Evolutionary conservation across 2,329 filamentous ascomycete species (phyloP), one percentile per base, ranked within the genome.

Genomic region (Colletotrichum sp.): DNA sequence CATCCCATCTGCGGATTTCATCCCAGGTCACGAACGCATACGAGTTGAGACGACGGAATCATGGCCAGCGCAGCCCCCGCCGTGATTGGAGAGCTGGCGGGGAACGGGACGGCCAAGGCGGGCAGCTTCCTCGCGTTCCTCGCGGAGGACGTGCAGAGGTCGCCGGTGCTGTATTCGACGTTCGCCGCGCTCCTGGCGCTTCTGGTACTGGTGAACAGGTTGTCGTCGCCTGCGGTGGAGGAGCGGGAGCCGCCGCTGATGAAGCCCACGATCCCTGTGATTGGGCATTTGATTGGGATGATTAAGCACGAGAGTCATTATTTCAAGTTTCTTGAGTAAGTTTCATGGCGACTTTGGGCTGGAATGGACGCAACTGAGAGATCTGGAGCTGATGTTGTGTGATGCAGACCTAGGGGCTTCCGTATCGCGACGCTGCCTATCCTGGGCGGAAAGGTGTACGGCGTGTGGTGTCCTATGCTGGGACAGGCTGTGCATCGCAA

Each of bases 241-340:
- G 80, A 82, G 7, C 80, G 81, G 63, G 88, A 90, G 74, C 88
- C 88, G 10, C 86, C 87, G 7, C 70, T 85, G 2, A 49, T 89
- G 44, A 83, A 83, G 32, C 81, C 86, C 6, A 80, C 66, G n/a
- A 82, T 90, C 32, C 88, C 88, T 1, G 80, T 86, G 44, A 78
- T 89, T 55, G 88, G 88, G 2, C 88, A 90, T 76, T 80, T 89
- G 28, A 78, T 90, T 34, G 85, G 86, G 9, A 82, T 89, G 79
- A 78, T 88, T 30, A 77, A 81, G 66, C 79, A 83, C 63, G 83
- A 85, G 69, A 79, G 82, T 57, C 79, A 81, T 62, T 89, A 88
- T 67, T 81, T 84, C 69, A 79, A 80, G 28, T 83, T 79, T 21
- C 55, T 89, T 18, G 83, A 85, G 87, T 88, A 78, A 55, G 80